A percentile compares a stretch with the other conserved stretches of the same genome.
phyloP scores from a whole-genome alignment of 2,329 filamentous ascomycete species.

The Alternaria ethzedia region DNA sequence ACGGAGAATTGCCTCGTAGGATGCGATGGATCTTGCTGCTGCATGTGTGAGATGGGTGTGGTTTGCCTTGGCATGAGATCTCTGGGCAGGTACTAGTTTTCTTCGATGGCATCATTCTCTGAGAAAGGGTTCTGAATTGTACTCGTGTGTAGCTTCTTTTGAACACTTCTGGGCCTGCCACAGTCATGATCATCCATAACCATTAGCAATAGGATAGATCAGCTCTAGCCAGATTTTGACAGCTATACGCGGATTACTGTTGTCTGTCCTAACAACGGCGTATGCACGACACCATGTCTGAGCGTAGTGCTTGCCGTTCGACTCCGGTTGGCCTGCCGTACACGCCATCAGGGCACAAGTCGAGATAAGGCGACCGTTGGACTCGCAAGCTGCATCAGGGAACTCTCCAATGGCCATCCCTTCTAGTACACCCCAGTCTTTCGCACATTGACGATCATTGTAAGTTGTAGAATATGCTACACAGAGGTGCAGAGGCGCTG shows the following conservation, averaged over 20 bases:
- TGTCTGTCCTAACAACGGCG: not conserved
- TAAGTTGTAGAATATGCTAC: not conserved
- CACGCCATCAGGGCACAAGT: not conserved
- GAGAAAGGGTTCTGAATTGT: not conserved
- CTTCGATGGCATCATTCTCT: not conserved
- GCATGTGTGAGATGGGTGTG: not conserved
- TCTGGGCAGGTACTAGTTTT: not conserved
- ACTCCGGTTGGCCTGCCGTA: not conserved
- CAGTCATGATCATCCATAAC: not conserved
- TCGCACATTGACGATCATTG: slow-evolving; percentile 7
- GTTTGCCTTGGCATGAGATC: not conserved
- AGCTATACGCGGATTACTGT: not conserved
- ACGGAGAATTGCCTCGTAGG: not conserved
- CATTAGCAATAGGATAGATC: not conserved
- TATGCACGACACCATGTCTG: slow-evolving; percentile 4
- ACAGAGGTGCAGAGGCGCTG: not conserved
- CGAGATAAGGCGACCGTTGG: not conserved
- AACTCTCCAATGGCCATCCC: not conserved
- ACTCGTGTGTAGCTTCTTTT: not conserved
- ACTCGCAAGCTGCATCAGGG: not conserved
- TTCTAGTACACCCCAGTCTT: not conserved
- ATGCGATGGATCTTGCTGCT: not conserved
- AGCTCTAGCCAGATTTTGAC: not conserved
- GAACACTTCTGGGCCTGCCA: not conserved
- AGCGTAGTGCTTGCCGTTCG: not conserved